Conservation (phyloP, 345 rosid genomes). For the Kandelia obovata region DNA sequence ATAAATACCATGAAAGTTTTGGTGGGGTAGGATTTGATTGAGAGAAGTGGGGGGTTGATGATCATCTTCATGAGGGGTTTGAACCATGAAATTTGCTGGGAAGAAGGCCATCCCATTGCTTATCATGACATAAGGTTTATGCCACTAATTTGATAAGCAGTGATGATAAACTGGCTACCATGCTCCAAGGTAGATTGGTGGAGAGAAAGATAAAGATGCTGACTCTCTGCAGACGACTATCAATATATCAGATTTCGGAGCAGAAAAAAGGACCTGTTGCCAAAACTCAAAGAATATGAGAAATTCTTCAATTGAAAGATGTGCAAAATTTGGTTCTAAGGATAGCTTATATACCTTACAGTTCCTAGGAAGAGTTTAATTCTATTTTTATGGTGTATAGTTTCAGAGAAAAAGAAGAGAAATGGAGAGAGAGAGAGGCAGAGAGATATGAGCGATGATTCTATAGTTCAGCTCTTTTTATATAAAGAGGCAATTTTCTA, state of each 20-base stretch:
- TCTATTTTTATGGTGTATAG: conserved; percentile 5
- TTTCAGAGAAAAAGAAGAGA: conserved; percentile 1
- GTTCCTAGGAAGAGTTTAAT: conserved; percentile 19
- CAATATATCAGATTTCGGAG: conserved; percentile 1
- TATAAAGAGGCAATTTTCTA: conserved; percentile 25
- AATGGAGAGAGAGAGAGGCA: conserved; percentile 9
- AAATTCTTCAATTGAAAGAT: conserved; percentile 21
- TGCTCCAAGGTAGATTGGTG: conserved; percentile 9
- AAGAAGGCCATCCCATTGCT: conserved; percentile 92
- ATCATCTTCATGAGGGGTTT: conserved; percentile 57
- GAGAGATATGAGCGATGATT: conserved; percentile 18
- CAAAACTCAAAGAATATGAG: not conserved
- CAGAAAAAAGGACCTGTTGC: not conserved
- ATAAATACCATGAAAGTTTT: conserved; percentile 66
- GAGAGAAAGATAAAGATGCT: not conserved
- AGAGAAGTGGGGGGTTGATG: conserved; percentile 57
- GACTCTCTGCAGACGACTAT: not conserved
- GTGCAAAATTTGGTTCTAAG: conserved; percentile 27
- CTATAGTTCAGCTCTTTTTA: conserved; percentile 38
- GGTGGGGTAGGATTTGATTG: conserved; percentile 68
- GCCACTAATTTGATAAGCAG: conserved; percentile 15
- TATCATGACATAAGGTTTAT: conserved; percentile 42
- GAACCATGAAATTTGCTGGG: conserved; percentile 83
- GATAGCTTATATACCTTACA: conserved; percentile 41
- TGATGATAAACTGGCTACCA: conserved; percentile 19